A percentile compares a stretch with the other conserved stretches of the same genome.
phyloP scores from a whole-genome alignment of 2,329 filamentous ascomycete genomes.

The Colletotrichum phormii region DNA sequence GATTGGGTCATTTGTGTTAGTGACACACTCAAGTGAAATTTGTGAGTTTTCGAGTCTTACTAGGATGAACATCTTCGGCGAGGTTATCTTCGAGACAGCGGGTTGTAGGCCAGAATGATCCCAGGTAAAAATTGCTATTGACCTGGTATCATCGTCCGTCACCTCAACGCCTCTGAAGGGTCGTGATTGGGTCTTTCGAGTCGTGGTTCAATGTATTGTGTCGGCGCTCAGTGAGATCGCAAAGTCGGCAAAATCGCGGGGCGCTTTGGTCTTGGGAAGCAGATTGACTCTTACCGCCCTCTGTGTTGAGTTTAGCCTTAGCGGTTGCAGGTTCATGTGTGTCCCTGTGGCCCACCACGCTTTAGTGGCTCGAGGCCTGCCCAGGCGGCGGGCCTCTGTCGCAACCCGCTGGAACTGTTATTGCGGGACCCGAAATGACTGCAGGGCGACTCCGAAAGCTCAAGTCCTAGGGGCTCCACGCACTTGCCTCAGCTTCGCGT shows the following conservation, averaged over 20 bases:
- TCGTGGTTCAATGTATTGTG: neutral
- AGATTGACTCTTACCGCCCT: constrained; percentile 20
- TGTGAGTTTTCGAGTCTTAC: constrained; percentile 46
- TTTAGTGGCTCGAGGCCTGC: neutral
- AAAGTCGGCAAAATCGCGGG: constrained; percentile 30
- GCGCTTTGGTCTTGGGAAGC: constrained; percentile 7
- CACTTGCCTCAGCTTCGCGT: constrained; percentile 27
- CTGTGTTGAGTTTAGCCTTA: neutral
- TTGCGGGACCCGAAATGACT: constrained; percentile 23
- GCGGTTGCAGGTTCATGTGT: neutral
- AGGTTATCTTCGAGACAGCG: neutral
- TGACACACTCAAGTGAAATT: constrained; percentile 8
- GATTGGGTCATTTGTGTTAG: constrained; percentile 30
- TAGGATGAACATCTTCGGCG: constrained; percentile 61
- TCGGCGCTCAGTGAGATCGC: constrained; percentile 2
- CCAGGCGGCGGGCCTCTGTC: too few relatives aligned
- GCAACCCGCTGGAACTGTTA: constrained; percentile 28
- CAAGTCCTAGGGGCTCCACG: constrained; percentile 17
- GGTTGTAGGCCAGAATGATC: neutral
- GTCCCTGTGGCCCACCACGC: neutral
- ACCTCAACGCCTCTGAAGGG: neutral
- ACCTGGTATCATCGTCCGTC: constrained; percentile 6
- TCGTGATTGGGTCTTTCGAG: neutral
- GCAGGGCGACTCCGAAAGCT: constrained; percentile 17
- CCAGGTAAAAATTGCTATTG: neutral